Evolutionary conservation across 106 monocot species (phyloP), one percentile per base, ranked within the genome.

Genomic region (Cymbidium sinense): DNA sequence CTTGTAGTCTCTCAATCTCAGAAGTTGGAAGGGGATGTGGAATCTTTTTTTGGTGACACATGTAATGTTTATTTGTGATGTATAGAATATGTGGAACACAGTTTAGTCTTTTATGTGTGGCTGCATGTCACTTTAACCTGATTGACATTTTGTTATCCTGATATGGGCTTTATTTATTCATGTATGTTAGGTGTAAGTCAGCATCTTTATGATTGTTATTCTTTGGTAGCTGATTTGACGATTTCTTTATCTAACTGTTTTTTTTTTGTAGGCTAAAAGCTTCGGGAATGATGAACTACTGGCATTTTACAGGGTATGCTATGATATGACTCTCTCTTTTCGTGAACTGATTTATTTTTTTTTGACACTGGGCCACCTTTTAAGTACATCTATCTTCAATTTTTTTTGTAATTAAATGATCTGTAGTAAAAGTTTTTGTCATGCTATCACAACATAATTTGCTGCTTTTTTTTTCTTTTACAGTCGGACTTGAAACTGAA

Each of bases 221-320:
- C 30, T 67, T 31, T 67, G 33, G 8, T 64, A 52, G 12, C 17
- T 52, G 9, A 27, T 10, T 64, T 52, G 52, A 52, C 12, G 12
- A 70, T 78, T 73, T 33, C 7, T 76, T 71, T 51, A 18, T 76
- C 9, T 70, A 70, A 54, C 61, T 43, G 23, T 31, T 69, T 70
- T 70, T 51, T 18, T 70, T 62, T 44, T 77, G 31, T 83, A 98
- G 96, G 84, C n/a, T 19, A 87, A 84, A 83, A 88, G 86, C 76
- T 98, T 98, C 88, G 88, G 90, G 79, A 94, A 86, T 76, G 90
- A 94, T 81, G 88, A 94, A 80, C 88, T 98, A 70, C 79, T 98
- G 87, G 90, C 90, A 80, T 89, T 72, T 77, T 98, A 94, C 84
- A 98, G 87, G 84, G 98, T 98, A 92, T 83, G 86, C 43, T n/a